Conservation (phyloP, 2,329 filamentous ascomycete species). For the Chaetomiaceae sp. region DNA sequence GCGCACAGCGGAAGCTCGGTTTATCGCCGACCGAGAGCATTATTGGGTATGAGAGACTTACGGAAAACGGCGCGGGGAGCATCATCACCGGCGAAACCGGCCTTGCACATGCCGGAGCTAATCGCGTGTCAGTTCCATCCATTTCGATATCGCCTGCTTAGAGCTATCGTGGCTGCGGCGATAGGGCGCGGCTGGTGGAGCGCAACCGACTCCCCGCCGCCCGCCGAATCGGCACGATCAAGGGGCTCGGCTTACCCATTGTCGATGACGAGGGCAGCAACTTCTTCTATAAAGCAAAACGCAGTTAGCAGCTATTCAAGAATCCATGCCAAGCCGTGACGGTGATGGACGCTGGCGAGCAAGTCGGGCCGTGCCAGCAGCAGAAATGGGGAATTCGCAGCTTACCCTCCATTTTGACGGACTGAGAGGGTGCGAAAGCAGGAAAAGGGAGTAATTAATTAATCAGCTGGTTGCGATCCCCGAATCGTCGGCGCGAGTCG, state of each 20-base stretch:
- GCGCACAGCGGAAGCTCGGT: background rate
- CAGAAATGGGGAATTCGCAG: slow-evolving; percentile 25
- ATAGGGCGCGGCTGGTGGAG: slow-evolving; percentile 10
- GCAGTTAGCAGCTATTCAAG: slow-evolving; percentile 36
- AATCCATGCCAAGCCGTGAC: slow-evolving; percentile 1
- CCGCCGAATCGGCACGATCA: slow-evolving; percentile 32
- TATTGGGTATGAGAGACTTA: slow-evolving; percentile 55
- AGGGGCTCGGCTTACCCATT: slow-evolving; percentile 81
- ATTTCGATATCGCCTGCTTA: slow-evolving; percentile 23
- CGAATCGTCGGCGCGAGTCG: slow-evolving; percentile 30
- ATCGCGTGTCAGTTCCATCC: slow-evolving; percentile 35
- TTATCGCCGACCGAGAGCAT: slow-evolving; percentile 12
- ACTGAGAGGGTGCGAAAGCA: slow-evolving; percentile 33
- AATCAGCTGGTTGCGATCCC: slow-evolving; percentile 32
- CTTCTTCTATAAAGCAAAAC: slow-evolving; percentile 71
- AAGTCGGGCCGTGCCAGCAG: slow-evolving; percentile 1
- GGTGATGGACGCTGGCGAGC: slow-evolving; percentile 7
- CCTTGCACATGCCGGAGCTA: slow-evolving; percentile 99
- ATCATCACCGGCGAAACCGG: slow-evolving; percentile 99
- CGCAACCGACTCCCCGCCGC: slow-evolving; percentile 16
- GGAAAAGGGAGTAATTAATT: slow-evolving; percentile 23
- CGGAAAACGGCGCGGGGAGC: slow-evolving; percentile 99
- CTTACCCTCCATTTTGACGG: slow-evolving; percentile 53
- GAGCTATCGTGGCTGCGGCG: slow-evolving; percentile 9
- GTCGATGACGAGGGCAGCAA: slow-evolving; percentile 99